Evolutionary conservation across 176 grass and related monocot genomes (phyloP), one percentile per base, ranked within the genome.

Genomic region (Carex pumila): DNA sequence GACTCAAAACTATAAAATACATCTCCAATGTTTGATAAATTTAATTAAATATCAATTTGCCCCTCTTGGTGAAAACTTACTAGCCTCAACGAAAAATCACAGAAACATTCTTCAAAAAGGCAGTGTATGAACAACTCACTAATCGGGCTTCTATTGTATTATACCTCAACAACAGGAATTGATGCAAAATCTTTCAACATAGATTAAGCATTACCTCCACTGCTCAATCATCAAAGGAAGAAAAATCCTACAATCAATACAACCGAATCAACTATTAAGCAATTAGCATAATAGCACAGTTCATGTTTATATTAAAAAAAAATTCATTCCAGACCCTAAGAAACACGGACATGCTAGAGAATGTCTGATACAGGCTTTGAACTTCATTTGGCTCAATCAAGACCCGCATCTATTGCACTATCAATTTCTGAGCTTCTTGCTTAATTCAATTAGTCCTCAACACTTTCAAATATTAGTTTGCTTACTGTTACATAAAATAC

Each of bases 11-110:
- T 63, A 81, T 64, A 81, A 50, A 18, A 81, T 77, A 56, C 32
- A 81, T 5, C 36, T 47, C 7, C 56, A 43, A 29, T 65, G 10
- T 32, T 54, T 25, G 1, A 64, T 47, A 65, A 82, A 68, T 50
- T 60, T 37, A 83, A 68, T 31, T 52, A 83, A 83, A 68, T 66
- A 36, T 68, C 21, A 83, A 83, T 67, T 64, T 66, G 81, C 81
- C 29, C 45, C 80, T 55, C 62, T 83, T n/a, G 19, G 30, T 63
- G 52, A 83, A 83, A 66, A 83, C 56, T 41, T 83, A n/a, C 80
- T 65, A 83, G 73, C 73, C 73, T 78, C 25, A 55, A 77, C 29
- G 17, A 56, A 77, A 56, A 75, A 29, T 57, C 73, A 17, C 31
- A 29, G 29, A 78, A 78, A 55, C 3, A 34, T 56, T 15, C 73